Percentiles rank a stretch among this genome's conserved stretches.
phyloP scores from a whole-genome alignment of 2,329 filamentous ascomycete genomes.

The Chalara sp. region DNA sequence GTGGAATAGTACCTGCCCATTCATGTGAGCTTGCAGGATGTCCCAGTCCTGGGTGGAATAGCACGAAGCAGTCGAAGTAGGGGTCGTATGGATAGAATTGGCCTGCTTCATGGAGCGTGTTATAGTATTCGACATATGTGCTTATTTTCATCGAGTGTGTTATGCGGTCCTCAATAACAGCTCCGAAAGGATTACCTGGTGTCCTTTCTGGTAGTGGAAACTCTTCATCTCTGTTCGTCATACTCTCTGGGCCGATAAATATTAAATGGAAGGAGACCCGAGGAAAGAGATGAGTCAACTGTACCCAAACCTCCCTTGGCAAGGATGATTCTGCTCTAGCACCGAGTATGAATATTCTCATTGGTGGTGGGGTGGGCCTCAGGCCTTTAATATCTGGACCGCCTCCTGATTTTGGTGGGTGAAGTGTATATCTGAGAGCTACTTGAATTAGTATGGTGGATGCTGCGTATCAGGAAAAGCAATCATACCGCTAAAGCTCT shows the following conservation, averaged over 20 bases:
- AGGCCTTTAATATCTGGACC: conserved; percentile 71
- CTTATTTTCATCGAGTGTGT: conserved; percentile 90
- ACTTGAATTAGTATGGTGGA: conserved; percentile 9
- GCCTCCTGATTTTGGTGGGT: conserved; percentile 75
- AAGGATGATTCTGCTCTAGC: conserved; percentile 96
- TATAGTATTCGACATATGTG: conserved; percentile 97
- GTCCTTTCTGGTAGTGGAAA: conserved; percentile 86
- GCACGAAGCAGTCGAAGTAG: conserved; percentile 95
- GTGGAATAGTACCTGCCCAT: conserved; percentile 85
- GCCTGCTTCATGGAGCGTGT: conserved; percentile 86
- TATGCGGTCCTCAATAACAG: conserved; percentile 87
- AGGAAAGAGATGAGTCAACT: conserved; percentile 93
- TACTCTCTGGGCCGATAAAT: conserved; percentile 93
- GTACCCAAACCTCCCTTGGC: conserved; percentile 87
- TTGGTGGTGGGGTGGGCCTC: conserved; percentile 75
- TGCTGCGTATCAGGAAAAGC: not conserved
- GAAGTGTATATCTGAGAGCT: conserved; percentile 90
- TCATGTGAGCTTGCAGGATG: conserved; percentile 91
- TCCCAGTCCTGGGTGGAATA: conserved; percentile 94
- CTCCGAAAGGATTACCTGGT: conserved; percentile 81
- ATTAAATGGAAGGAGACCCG: conserved; percentile 82
- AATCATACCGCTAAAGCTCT: conserved; percentile 80
- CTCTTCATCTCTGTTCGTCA: conserved; percentile 88
- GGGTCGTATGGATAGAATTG: conserved; percentile 93
- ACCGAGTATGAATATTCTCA: conserved; percentile 87